Conservation (phyloP, 2,329 filamentous ascomycete species). For the Xylaria digitata region DNA sequence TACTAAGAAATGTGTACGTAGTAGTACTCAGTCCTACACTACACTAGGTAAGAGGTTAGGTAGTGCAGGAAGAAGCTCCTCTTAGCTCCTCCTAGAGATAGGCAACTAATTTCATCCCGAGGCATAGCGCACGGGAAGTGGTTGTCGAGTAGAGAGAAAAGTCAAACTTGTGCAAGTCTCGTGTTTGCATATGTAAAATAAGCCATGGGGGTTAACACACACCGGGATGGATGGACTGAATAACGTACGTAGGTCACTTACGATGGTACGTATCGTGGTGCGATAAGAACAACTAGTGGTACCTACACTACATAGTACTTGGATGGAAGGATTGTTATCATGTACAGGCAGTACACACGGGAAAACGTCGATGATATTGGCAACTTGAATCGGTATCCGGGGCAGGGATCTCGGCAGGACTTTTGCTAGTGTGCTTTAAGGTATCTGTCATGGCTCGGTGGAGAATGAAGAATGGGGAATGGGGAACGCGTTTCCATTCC, state of each 20-base stretch:
- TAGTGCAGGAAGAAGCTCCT: no score
- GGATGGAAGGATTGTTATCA: background rate
- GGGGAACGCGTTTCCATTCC: background rate
- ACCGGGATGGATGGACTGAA: no score
- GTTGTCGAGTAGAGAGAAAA: no score
- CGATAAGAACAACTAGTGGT: no score
- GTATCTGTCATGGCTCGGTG: slow-evolving; percentile 19
- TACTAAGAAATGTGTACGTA: background rate
- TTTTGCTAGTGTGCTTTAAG: slow-evolving; percentile 7
- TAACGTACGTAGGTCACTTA: no score
- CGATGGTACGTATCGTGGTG: background rate
- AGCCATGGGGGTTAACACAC: background rate
- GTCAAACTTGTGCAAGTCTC: background rate
- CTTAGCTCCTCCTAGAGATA: no score
- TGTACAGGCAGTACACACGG: background rate
- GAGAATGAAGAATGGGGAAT: background rate
- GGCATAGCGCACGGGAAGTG: background rate
- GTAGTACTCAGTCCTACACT: background rate
- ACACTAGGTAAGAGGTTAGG: background rate
- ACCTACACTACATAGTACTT: no score
- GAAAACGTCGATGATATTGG: slow-evolving; percentile 20
- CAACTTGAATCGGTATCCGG: slow-evolving; percentile 31
- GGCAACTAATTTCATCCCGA: no score
- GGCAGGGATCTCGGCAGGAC: slow-evolving; percentile 13
- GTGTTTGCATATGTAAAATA: background rate